These are phyloP conservation scores for Tieghemostelium lacteum DNA, from an alignment of 78 protist genomes.

Conservation along the genomic window DNA sequence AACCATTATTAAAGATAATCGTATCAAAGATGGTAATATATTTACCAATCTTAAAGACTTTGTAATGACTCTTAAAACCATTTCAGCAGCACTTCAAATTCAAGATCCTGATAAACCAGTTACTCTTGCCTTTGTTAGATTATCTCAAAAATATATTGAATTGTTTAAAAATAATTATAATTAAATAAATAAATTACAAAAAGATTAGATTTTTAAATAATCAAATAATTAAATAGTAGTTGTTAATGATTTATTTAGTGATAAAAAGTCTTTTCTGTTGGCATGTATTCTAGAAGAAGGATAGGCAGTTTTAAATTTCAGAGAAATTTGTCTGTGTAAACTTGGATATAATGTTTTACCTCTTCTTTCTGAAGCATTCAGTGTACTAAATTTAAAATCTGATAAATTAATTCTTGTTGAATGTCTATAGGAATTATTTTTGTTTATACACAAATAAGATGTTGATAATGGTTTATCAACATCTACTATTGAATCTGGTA, in stretches of 20 bases:
- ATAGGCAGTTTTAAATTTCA: constrained; percentile 20
- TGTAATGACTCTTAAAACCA: constrained; percentile 14
- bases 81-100: neutral
- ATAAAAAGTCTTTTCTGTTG: constrained; percentile 15
- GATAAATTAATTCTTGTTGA: constrained; percentile 28
- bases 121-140: constrained; percentile 2
- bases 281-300: neutral
- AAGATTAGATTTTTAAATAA: too few relatives aligned
- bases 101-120: constrained; percentile 1
- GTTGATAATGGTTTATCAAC: neutral
- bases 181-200: too few relatives aligned
- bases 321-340: constrained; percentile 59
- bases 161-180: neutral
- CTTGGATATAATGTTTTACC: constrained; percentile 23
- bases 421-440: constrained; percentile 7
- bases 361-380: neutral
- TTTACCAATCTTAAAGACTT: constrained; percentile 17
- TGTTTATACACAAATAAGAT: neutral
- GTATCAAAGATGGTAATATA: constrained; percentile 7
- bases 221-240: too few relatives aligned
- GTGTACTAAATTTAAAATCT: constrained; percentile 23
- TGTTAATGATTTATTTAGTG: neutral
- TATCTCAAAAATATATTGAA: neutral
- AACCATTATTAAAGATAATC: constrained; percentile 11
- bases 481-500: neutral